phyloP scores from a whole-genome alignment of 2,329 filamentous ascomycete genomes.

The Nakataea oryzae region DNA sequence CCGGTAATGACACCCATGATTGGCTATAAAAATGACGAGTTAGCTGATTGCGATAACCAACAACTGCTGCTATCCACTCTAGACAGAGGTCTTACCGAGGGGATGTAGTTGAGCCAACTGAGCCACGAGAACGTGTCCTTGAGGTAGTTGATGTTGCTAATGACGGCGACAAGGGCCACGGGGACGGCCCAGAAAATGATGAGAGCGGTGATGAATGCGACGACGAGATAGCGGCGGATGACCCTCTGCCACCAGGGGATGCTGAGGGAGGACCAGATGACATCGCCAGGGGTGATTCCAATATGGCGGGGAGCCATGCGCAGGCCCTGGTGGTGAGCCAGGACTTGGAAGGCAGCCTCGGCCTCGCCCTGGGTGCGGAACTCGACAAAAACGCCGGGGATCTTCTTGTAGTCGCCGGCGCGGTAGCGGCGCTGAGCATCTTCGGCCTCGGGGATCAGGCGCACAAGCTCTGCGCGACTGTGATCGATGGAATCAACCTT shows the following conservation, averaged over 20 bases:
- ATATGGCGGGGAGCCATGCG: constrained; percentile 82
- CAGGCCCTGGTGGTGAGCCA: constrained; percentile 77
- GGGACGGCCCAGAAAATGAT: constrained; percentile 80
- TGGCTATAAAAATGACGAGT: constrained; percentile 9
- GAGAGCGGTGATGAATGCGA: constrained; percentile 63
- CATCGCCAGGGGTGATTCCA: constrained; percentile 69
- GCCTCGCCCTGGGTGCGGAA: constrained; percentile 76
- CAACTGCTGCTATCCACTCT: background rate
- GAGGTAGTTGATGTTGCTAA: constrained; percentile 74
- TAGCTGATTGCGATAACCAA: background rate
- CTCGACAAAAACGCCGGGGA: constrained; percentile 82
- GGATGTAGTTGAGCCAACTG: constrained; percentile 60
- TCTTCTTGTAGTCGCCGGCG: constrained; percentile 50
- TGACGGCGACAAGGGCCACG: constrained; percentile 69
- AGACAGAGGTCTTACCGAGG: constrained; percentile 21
- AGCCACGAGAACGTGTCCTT: constrained; percentile 54
- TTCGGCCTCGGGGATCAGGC: constrained; percentile 62
- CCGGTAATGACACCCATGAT: constrained; percentile 78
- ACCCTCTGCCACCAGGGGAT: constrained; percentile 83
- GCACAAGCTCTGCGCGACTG: constrained; percentile 68
- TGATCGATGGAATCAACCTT: constrained; percentile 94
- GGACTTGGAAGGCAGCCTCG: constrained; percentile 75
- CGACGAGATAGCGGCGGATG: constrained; percentile 56
- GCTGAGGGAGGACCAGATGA: constrained; percentile 78
- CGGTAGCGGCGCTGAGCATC: constrained; percentile 57